Conservation (phyloP, 1,284 basidiomycete genomes). For the Marasmius fiardii region DNA sequence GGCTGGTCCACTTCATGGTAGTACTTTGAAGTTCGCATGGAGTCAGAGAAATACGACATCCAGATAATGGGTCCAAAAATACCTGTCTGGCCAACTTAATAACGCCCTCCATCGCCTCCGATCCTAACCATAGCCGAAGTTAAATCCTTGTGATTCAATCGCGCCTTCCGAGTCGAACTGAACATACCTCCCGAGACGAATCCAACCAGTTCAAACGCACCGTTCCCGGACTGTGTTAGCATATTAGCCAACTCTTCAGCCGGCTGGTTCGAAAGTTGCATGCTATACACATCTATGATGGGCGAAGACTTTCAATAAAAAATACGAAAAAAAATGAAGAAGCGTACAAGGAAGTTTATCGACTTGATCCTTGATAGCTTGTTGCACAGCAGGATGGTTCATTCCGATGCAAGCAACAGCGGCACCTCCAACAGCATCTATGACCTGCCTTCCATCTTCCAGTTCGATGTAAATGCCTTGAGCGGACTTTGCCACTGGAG, state of each 20-base stretch:
- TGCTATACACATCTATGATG: slow-evolving; percentile 71
- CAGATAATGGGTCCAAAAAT: slow-evolving; percentile 9
- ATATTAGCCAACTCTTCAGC: slow-evolving; percentile 72
- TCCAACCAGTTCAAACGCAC: slow-evolving; percentile 68
- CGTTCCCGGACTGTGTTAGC: slow-evolving; percentile 58
- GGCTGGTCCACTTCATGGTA: slow-evolving; percentile 67
- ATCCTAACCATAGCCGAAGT: slow-evolving; percentile 43
- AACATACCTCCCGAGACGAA: slow-evolving; percentile 69
- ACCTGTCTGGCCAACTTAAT: slow-evolving; percentile 80
- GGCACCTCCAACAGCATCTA: slow-evolving; percentile 82
- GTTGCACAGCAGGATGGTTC: slow-evolving; percentile 64
- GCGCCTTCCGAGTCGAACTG: not conserved
- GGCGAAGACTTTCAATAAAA: not conserved
- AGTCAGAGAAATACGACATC: slow-evolving; percentile 6
- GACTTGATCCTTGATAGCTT: slow-evolving; percentile 75
- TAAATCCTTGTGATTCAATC: slow-evolving; percentile 1
- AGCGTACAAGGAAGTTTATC: slow-evolving; percentile 68
- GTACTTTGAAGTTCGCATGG: slow-evolving; percentile 52
- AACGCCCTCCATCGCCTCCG: slow-evolving; percentile 82
- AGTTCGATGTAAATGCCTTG: slow-evolving; percentile 70
- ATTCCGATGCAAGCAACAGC: slow-evolving; percentile 80
- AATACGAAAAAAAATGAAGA: not conserved
- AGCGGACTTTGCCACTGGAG: slow-evolving; percentile 61
- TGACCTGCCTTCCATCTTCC: slow-evolving; percentile 59
- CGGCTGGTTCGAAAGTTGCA: slow-evolving; percentile 74